Conservation (phyloP, 139 green algal species). For the Chlamydomonas eustigma region DNA sequence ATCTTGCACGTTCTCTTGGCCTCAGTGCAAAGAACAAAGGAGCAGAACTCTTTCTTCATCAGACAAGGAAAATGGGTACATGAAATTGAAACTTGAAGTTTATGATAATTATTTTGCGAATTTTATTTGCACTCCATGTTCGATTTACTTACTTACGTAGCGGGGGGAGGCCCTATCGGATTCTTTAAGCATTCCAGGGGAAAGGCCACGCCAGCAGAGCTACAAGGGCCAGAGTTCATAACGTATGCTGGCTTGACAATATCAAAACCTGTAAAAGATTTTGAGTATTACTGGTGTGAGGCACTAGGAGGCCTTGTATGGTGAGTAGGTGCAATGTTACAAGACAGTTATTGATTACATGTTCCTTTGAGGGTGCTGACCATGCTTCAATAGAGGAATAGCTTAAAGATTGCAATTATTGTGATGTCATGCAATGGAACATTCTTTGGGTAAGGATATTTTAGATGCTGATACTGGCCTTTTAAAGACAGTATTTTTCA, state of each 20-base stretch:
- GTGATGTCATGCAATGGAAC: background rate
- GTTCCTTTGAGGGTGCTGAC: no score
- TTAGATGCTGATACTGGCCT: background rate
- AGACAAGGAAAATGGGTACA: slow-evolving; percentile 1
- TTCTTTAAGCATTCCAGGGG: slow-evolving; percentile 33
- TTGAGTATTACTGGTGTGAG: slow-evolving; percentile 30
- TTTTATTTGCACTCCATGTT: background rate
- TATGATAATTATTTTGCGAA: background rate
- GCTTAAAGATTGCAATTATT: background rate
- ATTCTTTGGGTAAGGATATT: background rate
- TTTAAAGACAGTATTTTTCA: background rate
- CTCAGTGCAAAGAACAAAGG: background rate
- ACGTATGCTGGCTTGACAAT: slow-evolving; percentile 41
- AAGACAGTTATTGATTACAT: no score
- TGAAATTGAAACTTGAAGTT: background rate
- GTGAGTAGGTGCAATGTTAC: slow-evolving; percentile 22
- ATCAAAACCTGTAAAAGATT: slow-evolving; percentile 25
- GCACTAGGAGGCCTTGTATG: slow-evolving; percentile 18
- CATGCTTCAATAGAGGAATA: no score
- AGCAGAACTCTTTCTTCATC: background rate
- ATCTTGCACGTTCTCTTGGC: background rate
- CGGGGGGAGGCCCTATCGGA: slow-evolving; percentile 19
- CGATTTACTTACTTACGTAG: slow-evolving; percentile 9
- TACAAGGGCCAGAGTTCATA: slow-evolving; percentile 36
- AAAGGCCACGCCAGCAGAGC: slow-evolving; percentile 30